A percentile compares a stretch with the other conserved stretches of the same genome.
These are phyloP conservation scores for Syzygium grande DNA, from an alignment of 345 rosid genomes.

Conservation along the genomic window DNA sequence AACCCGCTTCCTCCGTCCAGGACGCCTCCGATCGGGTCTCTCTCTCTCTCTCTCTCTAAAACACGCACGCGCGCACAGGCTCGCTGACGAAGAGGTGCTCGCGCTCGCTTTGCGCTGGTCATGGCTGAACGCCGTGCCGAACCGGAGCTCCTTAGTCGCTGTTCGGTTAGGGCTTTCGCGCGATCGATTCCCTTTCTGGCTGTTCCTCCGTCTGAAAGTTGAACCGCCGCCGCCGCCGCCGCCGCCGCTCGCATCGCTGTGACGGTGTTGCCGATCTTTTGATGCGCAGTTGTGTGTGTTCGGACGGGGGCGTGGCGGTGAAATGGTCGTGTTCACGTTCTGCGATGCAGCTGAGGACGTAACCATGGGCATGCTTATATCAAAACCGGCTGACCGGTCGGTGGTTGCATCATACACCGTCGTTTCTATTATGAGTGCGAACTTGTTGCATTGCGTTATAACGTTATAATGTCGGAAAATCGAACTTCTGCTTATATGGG, in stretches of 20 bases:
- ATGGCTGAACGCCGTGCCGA: background rate
- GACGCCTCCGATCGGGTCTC: slow-evolving; percentile 89
- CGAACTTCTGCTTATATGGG: too few relatives aligned
- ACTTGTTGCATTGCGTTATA: too few relatives aligned
- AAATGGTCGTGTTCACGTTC: background rate
- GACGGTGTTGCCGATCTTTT: background rate
- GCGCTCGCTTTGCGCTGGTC: background rate
- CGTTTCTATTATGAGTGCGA: too few relatives aligned
- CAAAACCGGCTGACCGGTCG: background rate
- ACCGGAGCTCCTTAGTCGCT: background rate
- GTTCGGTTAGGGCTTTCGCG: background rate
- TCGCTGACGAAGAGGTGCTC: background rate
- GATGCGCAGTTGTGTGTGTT: background rate
- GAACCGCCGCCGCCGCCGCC: background rate
- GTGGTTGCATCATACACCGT: too few relatives aligned
- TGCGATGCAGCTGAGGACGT: background rate
- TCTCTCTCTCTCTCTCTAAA: background rate
- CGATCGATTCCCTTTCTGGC: background rate
- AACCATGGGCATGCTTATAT: background rate
- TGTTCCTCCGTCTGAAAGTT: background rate
- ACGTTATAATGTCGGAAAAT: too few relatives aligned
- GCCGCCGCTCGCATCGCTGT: background rate
- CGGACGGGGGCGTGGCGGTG: background rate
- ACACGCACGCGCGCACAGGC: background rate
- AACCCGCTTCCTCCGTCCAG: slow-evolving; percentile 67